phyloP scores from a whole-genome alignment of 2,329 filamentous ascomycete genomes.

The Pseudogymnoascus sp. region DNA sequence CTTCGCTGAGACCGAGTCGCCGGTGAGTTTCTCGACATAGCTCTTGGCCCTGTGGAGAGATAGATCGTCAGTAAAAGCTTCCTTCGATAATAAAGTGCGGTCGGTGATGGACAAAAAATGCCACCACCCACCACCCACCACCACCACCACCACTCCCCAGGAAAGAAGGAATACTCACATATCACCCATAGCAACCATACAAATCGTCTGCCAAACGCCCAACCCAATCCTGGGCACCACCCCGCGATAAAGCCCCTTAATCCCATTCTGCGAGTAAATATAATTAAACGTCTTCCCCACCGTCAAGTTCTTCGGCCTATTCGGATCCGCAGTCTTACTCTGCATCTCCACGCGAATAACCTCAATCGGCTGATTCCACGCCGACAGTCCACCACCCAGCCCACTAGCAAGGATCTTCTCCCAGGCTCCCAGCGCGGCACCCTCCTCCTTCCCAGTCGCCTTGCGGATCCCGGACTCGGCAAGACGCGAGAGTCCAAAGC shows the following conservation, averaged over 20 bases:
- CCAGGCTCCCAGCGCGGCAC: slow-evolving; percentile 65
- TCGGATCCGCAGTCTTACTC: slow-evolving; percentile 96
- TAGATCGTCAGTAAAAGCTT: slow-evolving; percentile 14
- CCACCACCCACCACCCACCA: background rate
- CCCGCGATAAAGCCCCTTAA: slow-evolving; percentile 91
- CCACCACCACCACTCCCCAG: too few species aligned
- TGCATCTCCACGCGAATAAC: slow-evolving; percentile 99
- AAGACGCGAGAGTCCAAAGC: slow-evolving; percentile 88
- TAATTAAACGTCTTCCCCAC: slow-evolving; percentile 80
- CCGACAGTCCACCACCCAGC: slow-evolving; percentile 86
- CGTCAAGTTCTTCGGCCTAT: slow-evolving; percentile 98
- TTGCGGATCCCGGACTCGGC: slow-evolving; percentile 83
- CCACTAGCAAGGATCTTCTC: slow-evolving; percentile 88
- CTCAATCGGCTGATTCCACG: slow-evolving; percentile 99
- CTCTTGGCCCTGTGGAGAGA: slow-evolving; percentile 52
- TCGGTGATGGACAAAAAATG: background rate
- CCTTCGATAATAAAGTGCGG: background rate
- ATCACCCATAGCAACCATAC: slow-evolving; percentile 98
- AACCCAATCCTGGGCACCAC: slow-evolving; percentile 91
- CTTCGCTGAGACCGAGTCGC: slow-evolving; percentile 58
- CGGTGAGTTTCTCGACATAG: slow-evolving; percentile 60
- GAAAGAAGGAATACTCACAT: slow-evolving; percentile 58
- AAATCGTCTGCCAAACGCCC: slow-evolving; percentile 97
- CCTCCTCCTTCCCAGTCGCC: slow-evolving; percentile 68
- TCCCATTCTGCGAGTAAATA: slow-evolving; percentile 82